Conservation (phyloP, 176 grass and related monocot species). For the Bromus sterilis region DNA sequence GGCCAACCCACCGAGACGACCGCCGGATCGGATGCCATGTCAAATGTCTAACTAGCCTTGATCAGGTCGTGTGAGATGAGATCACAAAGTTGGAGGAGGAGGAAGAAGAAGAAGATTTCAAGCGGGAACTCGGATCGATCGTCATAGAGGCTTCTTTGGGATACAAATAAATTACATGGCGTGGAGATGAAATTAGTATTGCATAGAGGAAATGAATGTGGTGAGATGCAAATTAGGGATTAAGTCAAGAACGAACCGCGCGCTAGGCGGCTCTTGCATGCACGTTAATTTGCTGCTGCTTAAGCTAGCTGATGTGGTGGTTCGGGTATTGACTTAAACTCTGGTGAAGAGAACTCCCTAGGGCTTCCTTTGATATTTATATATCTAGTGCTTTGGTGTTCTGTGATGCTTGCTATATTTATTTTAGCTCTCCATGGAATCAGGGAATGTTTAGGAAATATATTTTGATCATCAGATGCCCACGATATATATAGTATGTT, state of each 20-base stretch:
- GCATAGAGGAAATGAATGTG: slow-evolving; percentile 19
- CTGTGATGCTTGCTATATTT: slow-evolving; percentile 14
- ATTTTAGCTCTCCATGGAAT: not conserved
- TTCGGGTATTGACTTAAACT: slow-evolving; percentile 85
- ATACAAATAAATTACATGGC: slow-evolving; percentile 15
- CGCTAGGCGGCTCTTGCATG: slow-evolving; percentile 4
- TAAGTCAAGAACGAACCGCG: slow-evolving; percentile 87
- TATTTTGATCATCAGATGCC: not conserved
- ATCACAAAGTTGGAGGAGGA: not conserved
- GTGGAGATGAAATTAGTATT: slow-evolving; percentile 10
- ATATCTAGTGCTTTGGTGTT: slow-evolving; percentile 14
- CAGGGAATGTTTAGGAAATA: not conserved
- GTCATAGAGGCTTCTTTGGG: not conserved
- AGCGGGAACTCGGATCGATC: not conserved
- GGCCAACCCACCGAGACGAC: not conserved
- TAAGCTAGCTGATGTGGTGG: slow-evolving; percentile 48
- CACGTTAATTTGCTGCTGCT: not conserved
- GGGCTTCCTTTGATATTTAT: slow-evolving; percentile 16
- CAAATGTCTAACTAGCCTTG: slow-evolving; percentile 35
- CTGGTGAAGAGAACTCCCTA: slow-evolving; percentile 22
- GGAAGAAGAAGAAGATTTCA: not conserved
- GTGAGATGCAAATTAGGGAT: slow-evolving; percentile 23
- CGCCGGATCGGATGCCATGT: slow-evolving; percentile 24
- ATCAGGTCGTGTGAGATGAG: not conserved
- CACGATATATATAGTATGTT: not conserved